A percentile compares a stretch with the other conserved stretches of the same genome.
phyloP scores from a whole-genome alignment of 345 rosid genomes.

The Gossypium herbaceum region DNA sequence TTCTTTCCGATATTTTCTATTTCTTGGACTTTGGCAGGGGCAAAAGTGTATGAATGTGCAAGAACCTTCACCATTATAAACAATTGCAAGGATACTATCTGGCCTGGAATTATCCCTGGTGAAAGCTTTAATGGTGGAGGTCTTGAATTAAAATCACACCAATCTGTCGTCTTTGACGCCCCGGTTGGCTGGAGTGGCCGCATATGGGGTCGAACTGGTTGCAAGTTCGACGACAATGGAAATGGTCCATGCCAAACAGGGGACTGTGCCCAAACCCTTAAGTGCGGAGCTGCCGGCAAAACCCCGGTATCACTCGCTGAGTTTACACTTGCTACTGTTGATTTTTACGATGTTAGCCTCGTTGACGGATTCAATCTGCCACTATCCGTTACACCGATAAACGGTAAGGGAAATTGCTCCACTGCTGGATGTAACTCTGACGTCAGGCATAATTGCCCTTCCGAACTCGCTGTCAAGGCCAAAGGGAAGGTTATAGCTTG shows the following conservation, averaged over 20 bases:
- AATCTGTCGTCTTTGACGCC: conserved; percentile 49
- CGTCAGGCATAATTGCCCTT: conserved; percentile 49
- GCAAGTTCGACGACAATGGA: conserved; percentile 57
- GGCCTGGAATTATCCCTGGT: conserved; percentile 76
- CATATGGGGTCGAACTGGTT: conserved; percentile 84
- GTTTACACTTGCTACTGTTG: conserved; percentile 47
- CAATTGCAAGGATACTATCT: conserved; percentile 55
- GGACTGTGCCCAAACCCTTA: conserved; percentile 53
- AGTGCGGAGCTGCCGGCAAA: conserved; percentile 55
- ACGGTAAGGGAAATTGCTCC: conserved; percentile 67
- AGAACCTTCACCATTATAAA: conserved; percentile 70
- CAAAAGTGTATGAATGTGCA: conserved; percentile 33
- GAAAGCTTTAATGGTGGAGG: conserved; percentile 55
- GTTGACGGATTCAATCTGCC: conserved; percentile 92
- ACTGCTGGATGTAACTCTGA: conserved; percentile 63
- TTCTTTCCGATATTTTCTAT: not conserved
- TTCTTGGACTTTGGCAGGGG: conserved; percentile 30
- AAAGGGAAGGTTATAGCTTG: conserved; percentile 63
- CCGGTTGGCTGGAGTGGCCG: conserved; percentile 79
- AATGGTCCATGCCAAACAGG: conserved; percentile 74
- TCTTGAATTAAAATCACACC: conserved; percentile 51
- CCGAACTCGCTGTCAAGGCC: conserved; percentile 50
- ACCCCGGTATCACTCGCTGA: conserved; percentile 84
- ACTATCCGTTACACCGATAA: conserved; percentile 47
- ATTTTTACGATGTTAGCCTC: conserved; percentile 88